A percentile compares a stretch with the other conserved stretches of the same genome.
Evolutionary conservation across 331 rosid species (phyloP).

Genomic region (Ulmus americana): DNA sequence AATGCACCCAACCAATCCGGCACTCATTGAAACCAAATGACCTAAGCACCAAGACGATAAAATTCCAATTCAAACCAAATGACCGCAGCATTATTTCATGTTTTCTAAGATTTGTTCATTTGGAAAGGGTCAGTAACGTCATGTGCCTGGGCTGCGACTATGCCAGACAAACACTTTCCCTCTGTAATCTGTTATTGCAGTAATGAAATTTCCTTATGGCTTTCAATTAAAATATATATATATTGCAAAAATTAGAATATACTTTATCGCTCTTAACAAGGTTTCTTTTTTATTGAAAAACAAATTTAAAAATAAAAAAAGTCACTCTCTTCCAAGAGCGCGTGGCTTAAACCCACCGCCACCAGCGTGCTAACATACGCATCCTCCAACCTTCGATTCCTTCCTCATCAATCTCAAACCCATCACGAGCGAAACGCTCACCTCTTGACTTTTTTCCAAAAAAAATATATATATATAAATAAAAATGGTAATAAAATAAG

Average conservation of each 20-base stretch:
- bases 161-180: no score
- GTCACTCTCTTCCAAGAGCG: not conserved
- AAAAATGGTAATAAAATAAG: not conserved
- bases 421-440: not conserved
- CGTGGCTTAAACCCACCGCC: not conserved
- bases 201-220: no score
- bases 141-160: no score
- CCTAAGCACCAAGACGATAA: no score
- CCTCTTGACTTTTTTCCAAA: not conserved
- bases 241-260: not conserved
- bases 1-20: no score
- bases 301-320: not conserved
- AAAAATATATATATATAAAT: not conserved
- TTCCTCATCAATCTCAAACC: not conserved
- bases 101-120: no score
- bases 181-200: no score
- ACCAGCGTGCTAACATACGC: conserved; percentile 7
- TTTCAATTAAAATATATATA: no score
- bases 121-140: no score
- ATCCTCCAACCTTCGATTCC: not conserved
- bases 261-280: not conserved
- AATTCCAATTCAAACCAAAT: no score
- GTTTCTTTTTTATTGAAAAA: not conserved
- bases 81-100: no score
- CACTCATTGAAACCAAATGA: no score